A percentile compares a stretch with the other conserved stretches of the same genome.
phyloP scores from a whole-genome alignment of 345 rosid species.

The Luvunga scandens region DNA sequence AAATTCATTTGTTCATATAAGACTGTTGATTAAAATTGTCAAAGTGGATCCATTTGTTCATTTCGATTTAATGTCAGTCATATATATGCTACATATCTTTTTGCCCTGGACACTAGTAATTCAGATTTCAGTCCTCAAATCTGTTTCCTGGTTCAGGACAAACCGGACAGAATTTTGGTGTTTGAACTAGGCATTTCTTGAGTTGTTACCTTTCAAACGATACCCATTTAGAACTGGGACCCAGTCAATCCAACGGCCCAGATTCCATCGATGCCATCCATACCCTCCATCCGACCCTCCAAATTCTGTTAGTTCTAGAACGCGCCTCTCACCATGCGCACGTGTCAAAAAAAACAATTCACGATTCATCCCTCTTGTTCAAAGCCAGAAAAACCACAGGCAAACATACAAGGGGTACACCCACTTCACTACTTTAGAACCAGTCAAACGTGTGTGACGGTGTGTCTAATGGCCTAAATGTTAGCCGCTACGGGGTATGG shows the following conservation, averaged over 20 bases:
- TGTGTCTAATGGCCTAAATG: slow-evolving; percentile 37
- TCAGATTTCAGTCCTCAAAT: neutral
- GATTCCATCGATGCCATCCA: neutral
- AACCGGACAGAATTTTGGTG: neutral
- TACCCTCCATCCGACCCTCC: neutral
- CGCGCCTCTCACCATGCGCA: slow-evolving; percentile 5
- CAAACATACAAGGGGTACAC: neutral
- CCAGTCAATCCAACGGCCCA: neutral
- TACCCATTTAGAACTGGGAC: slow-evolving; percentile 1
- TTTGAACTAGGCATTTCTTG: neutral
- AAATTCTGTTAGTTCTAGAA: neutral
- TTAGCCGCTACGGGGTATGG: slow-evolving; percentile 27
- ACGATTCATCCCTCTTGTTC: neutral
- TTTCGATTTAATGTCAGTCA: neutral
- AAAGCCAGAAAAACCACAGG: neutral
- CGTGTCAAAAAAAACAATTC: slow-evolving; percentile 25
- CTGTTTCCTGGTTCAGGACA: neutral
- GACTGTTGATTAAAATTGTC: neutral
- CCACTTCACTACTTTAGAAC: slow-evolving; percentile 7
- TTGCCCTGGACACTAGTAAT: neutral
- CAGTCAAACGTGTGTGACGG: slow-evolving; percentile 8
- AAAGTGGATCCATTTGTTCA: neutral
- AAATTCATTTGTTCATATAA: slow-evolving; percentile 20
- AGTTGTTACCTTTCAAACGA: slow-evolving; percentile 7
- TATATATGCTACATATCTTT: neutral